These are phyloP conservation scores for Solanum medicagineum DNA, from an alignment of 257 asterid species.

Conservation along the genomic window DNA sequence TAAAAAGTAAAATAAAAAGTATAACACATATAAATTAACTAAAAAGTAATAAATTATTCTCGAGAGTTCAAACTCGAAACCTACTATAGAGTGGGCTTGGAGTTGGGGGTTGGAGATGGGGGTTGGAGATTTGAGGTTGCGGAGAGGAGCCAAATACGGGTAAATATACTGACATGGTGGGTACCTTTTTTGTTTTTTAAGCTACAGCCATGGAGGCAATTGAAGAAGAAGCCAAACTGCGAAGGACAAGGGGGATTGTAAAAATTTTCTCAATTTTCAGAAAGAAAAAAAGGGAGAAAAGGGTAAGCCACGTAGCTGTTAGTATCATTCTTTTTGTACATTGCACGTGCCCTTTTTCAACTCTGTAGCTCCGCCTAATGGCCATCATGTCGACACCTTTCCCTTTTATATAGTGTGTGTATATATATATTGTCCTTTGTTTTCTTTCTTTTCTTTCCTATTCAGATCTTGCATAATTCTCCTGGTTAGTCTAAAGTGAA, in stretches of 20 bases:
- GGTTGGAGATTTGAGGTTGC: background rate
- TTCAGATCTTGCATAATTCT: background rate
- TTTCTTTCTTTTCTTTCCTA: background rate
- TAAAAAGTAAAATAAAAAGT: too few species aligned
- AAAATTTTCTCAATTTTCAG: background rate
- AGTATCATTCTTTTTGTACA: background rate
- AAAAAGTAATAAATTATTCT: too few species aligned
- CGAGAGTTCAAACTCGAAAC: background rate
- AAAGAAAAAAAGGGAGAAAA: background rate
- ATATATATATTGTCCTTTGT: background rate
- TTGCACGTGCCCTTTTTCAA: background rate
- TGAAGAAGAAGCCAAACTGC: background rate
- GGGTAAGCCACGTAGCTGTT: background rate
- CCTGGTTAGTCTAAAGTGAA: background rate
- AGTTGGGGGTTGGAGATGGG: background rate
- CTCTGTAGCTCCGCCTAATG: background rate
- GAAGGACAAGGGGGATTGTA: too few species aligned
- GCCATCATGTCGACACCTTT: background rate
- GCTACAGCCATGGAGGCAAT: background rate
- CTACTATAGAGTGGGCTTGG: fast-evolving
- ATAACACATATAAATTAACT: too few species aligned
- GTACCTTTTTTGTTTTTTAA: background rate
- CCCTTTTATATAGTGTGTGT: background rate
- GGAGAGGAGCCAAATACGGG: background rate
- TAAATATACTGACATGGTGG: background rate